Conservation (phyloP, 208 protist species). For the Acanthamoeba culbertsoni region DNA sequence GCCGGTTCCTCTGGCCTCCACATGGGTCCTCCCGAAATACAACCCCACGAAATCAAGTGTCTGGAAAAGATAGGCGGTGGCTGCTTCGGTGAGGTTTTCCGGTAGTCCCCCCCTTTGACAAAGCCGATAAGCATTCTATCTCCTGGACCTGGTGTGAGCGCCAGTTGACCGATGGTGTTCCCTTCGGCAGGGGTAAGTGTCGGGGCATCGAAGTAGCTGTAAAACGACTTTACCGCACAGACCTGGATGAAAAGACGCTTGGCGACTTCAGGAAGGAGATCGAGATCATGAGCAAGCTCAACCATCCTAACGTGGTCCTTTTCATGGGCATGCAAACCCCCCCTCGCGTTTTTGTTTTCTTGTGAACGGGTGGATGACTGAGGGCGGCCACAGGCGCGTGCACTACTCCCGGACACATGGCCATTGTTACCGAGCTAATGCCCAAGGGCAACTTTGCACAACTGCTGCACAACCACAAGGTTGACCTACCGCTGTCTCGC, state of each 20-base stretch:
- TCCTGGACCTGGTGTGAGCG: not conserved
- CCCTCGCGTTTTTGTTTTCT: not conserved
- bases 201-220: slow-evolving; percentile 31
- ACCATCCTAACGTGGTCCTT: slow-evolving; percentile 80
- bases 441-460: slow-evolving; percentile 65
- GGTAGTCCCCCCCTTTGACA: not conserved
- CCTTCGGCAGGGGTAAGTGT: not conserved
- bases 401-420: slow-evolving; percentile 72
- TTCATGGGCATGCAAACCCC: slow-evolving; percentile 77
- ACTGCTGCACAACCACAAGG: slow-evolving; percentile 61
- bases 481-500: not conserved
- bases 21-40: slow-evolving; percentile 41
- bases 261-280: slow-evolving; percentile 47
- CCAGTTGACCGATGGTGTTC: not conserved
- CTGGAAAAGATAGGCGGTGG: slow-evolving; percentile 32
- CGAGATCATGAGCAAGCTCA: slow-evolving; percentile 49
- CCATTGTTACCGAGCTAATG: slow-evolving; percentile 81
- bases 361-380: not conserved
- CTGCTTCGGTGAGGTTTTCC: slow-evolving; percentile 40
- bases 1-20: not conserved
- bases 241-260: slow-evolving; percentile 55
- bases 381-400: slow-evolving; percentile 59
- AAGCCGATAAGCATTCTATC: not conserved
- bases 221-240: slow-evolving; percentile 21
- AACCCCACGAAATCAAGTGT: slow-evolving; percentile 48